Conservation (phyloP, 805 yeast genomes). For the Ogataea trehaloabstinens region DNA sequence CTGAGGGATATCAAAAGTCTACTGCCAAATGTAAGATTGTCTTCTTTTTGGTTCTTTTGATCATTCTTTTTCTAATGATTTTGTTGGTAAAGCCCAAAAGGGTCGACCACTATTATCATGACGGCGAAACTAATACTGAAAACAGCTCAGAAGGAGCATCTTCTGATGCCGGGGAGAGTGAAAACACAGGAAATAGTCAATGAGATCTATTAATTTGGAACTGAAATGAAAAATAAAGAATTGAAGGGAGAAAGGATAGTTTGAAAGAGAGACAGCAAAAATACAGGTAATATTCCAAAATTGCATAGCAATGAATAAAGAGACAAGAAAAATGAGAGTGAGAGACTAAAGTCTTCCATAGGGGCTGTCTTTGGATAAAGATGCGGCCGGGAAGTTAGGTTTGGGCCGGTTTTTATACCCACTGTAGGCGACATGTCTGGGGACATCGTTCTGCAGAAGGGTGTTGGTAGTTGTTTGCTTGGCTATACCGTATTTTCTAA, state of each 20-base stretch:
- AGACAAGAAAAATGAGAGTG: constrained; percentile 1
- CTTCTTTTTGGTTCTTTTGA: constrained; percentile 66
- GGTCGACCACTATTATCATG: constrained; percentile 30
- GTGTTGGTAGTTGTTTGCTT: constrained; percentile 12
- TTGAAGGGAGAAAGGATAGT: neutral
- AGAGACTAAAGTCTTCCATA: constrained; percentile 32
- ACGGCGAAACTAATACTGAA: constrained; percentile 7
- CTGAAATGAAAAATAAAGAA: neutral
- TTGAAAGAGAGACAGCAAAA: neutral
- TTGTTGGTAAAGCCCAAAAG: constrained; percentile 63
- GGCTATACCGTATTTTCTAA: constrained; percentile 23
- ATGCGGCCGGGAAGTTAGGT: constrained; percentile 39
- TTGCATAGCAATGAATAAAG: constrained; percentile 1
- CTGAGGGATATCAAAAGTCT: constrained; percentile 78
- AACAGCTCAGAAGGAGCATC: constrained; percentile 3
- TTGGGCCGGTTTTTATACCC: constrained; percentile 27
- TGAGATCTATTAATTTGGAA: no score
- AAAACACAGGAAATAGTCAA: no score
- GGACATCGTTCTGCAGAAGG: constrained; percentile 12
- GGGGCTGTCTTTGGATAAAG: constrained; percentile 41
- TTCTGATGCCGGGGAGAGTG: no score
- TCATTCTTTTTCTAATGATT: constrained; percentile 66
- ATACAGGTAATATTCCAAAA: constrained; percentile 1
- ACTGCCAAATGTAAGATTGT: constrained; percentile 90
- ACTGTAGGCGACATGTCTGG: constrained; percentile 16